A percentile compares a stretch with the other conserved stretches of the same genome.
Evolutionary conservation across 768 basidiomycete species (phyloP).

Genomic region (Atractiella rhizophila): DNA sequence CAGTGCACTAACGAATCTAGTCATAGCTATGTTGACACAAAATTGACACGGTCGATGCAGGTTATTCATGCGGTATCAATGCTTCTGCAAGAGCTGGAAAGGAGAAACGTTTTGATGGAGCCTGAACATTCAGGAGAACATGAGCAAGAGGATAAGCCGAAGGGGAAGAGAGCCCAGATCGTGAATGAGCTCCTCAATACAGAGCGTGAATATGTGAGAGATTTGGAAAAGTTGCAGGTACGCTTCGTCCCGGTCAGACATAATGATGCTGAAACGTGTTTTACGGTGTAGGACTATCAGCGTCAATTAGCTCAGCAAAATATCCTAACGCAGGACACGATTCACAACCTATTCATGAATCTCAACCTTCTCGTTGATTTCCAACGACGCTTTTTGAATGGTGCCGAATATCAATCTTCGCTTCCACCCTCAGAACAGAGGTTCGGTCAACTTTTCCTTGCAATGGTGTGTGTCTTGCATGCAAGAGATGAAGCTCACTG

Average conservation of each 20-base stretch:
- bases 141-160: not conserved
- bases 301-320: slow-evolving; percentile 54
- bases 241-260: slow-evolving; percentile 16
- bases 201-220: slow-evolving; percentile 91
- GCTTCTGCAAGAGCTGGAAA: slow-evolving; percentile 50
- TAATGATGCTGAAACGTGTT: not conserved
- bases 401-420: slow-evolving; percentile 61
- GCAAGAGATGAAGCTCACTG: not conserved
- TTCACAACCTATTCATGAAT: slow-evolving; percentile 83
- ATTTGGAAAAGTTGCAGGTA: slow-evolving; percentile 91
- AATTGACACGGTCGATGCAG: slow-evolving; percentile 23
- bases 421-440: slow-evolving; percentile 56
- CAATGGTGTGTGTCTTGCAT: slow-evolving; percentile 23
- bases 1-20: slow-evolving; percentile 12
- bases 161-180: slow-evolving; percentile 11
- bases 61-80: slow-evolving; percentile 70
- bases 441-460: slow-evolving; percentile 64
- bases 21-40: not conserved
- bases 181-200: slow-evolving; percentile 79
- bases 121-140: not conserved
- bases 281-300: slow-evolving; percentile 47
- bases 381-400: slow-evolving; percentile 77
- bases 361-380: slow-evolving; percentile 87
- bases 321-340: slow-evolving; percentile 76
- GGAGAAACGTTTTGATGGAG: slow-evolving; percentile 17